Base-by-base conservation (phyloP, 768 basidiomycete species). In the Mycena capillaripes region DNA sequence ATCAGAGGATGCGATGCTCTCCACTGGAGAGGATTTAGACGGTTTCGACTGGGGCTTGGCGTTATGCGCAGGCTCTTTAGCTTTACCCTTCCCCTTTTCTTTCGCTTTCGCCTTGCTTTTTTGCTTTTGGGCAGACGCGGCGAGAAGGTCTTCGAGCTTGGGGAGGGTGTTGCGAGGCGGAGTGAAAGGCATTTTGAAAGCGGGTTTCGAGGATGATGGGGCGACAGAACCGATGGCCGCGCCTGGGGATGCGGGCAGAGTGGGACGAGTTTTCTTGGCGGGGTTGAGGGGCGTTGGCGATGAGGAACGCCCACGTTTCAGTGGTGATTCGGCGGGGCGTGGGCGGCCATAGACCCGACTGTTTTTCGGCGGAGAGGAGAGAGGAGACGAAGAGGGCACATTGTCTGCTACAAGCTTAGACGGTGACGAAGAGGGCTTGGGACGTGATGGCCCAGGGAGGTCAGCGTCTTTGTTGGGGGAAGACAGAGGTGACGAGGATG, bases 351-450 rank as follows among this genome's bases (percentile, higher is more conserved):
- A 76, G 42, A 71, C 62, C 46, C 79, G 77, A 46, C 48, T 60
- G 72, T 78, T 76, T 75, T 80, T 55, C 5, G 82, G 76, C 3
- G 71, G 75, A 10, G 70, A 76, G 68, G 77, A 78, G 17, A 71
- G 36, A 12, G 69, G 65, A 73, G 62, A 70, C 46, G 63, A 60
- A 46, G 67, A 75, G 0, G 78, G 75, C 2, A 75, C 64, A 21
- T 69, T 66, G 4, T 55, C 42, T 62, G 69, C 63, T 25, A 55
- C 52, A 19, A 44, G 10, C 19, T 66, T 66, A 9, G 38, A 38
- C 21, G 59, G 40, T 9, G 32, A 66, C 40, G 32, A 27, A 9
- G 70, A 21, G 21, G 30, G n/a, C 48, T 61, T 56, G n/a, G 63
- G 38, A 38, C 10, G 16, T 38, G 38, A 60, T 16, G 70, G 57